These are phyloP conservation scores for Fusarium pseudocircinatum DNA, from an alignment of 2,329 filamentous ascomycete genomes.

Conservation along the genomic window DNA sequence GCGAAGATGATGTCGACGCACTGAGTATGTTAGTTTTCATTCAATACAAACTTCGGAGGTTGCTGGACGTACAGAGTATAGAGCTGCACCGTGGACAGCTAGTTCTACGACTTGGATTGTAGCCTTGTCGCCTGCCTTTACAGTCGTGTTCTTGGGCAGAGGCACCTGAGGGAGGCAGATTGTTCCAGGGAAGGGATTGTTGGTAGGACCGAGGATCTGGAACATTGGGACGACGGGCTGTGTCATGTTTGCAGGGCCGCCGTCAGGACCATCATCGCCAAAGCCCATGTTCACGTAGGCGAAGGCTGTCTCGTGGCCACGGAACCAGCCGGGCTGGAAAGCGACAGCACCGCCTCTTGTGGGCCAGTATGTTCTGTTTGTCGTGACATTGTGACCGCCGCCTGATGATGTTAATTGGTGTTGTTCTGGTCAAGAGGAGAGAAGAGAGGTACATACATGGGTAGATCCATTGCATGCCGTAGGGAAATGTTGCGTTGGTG, in stretches of 20 bases:
- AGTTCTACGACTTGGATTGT: slow-evolving; percentile 90
- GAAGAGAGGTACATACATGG: slow-evolving; percentile 74
- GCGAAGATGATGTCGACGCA: slow-evolving; percentile 96
- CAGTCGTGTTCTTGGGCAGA: slow-evolving; percentile 75
- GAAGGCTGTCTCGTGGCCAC: slow-evolving; percentile 82
- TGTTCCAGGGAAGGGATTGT: slow-evolving; percentile 85
- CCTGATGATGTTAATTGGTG: slow-evolving; percentile 61
- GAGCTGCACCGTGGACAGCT: slow-evolving; percentile 82
- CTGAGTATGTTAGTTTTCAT: slow-evolving; percentile 54
- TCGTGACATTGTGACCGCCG: slow-evolving; percentile 80
- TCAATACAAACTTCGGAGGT: not conserved
- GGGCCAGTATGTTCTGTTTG: slow-evolving; percentile 93
- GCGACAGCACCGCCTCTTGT: slow-evolving; percentile 85
- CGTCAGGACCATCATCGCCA: slow-evolving; percentile 71
- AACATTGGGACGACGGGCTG: slow-evolving; percentile 82
- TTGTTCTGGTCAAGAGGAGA: not conserved
- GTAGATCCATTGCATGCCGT: slow-evolving; percentile 95
- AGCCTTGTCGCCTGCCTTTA: slow-evolving; percentile 84
- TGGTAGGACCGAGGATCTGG: slow-evolving; percentile 82
- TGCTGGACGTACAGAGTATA: slow-evolving; percentile 74
- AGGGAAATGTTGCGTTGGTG: slow-evolving; percentile 81
- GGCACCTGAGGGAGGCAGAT: slow-evolving; percentile 92
- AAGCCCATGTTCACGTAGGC: slow-evolving; percentile 93
- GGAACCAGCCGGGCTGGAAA: slow-evolving; percentile 96
- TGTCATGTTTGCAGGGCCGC: slow-evolving; percentile 85